These are phyloP conservation scores for Zymoseptoria pseudotritici DNA, from an alignment of 2,329 filamentous ascomycete species.

Conservation along the genomic window DNA sequence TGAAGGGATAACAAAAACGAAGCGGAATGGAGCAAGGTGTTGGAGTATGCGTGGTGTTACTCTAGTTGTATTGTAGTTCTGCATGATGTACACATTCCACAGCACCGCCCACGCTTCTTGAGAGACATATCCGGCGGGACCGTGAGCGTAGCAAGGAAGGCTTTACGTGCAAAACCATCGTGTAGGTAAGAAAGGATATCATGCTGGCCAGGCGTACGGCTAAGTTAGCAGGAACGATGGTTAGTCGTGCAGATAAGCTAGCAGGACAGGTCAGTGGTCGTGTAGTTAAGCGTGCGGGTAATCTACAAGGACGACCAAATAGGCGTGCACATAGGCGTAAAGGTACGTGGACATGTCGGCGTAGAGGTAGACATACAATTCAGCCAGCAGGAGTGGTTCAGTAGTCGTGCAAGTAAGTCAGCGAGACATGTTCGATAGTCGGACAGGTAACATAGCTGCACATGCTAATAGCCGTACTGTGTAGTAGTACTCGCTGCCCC, in stretches of 20 bases:
- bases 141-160: no score
- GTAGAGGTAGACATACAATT: not conserved
- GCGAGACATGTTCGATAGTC: not conserved
- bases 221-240: not conserved
- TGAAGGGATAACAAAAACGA: not conserved
- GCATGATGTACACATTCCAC: not conserved
- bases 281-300: not conserved
- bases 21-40: not conserved
- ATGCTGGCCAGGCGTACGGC: not conserved
- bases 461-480: not conserved
- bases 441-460: not conserved
- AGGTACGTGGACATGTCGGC: not conserved
- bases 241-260: not conserved
- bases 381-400: not conserved
- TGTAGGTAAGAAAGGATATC: no score
- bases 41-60: not conserved
- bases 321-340: not conserved
- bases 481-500: no score
- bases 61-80: not conserved
- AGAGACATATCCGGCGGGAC: no score
- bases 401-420: not conserved
- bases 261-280: not conserved
- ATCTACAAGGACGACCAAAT: not conserved
- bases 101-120: not conserved
- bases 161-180: no score